Evolutionary conservation across 2,329 filamentous ascomycete species (phyloP), one percentile per base, ranked within the genome.

Genomic region (Aspergillus neoniger): DNA sequence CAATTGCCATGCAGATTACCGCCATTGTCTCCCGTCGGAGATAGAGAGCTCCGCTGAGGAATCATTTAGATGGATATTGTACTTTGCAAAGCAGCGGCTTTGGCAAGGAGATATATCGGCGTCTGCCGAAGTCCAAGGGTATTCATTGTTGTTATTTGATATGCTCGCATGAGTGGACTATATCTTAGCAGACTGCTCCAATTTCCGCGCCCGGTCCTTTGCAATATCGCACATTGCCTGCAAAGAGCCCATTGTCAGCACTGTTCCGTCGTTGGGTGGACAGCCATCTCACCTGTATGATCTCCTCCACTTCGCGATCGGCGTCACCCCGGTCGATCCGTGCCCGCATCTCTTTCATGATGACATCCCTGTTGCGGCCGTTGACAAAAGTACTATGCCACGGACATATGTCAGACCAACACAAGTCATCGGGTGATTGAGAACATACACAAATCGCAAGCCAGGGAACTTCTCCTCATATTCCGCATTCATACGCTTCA

Each of bases 151-250:
- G 5, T 3, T 12, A 21, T 50, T 3, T 3, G 3, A 0, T 12
- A n/a, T 21, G 30, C 30, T 17, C 3, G 25, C n/a, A 50, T 17
- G 15, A 17, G n/a, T 50, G 9, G 9, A n/a, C 7, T 62, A 65
- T 43, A 58, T 59, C 44, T 53, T 50, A 9, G 55, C 58, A 21
- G 38, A 50, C 28, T 68, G 58, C 54, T 71, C 71, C 41, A 91
- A 74, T 75, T 92, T 96, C 32, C 77, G 74, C 1, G 89, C 91
- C 52, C 93, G 85, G 70, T 96, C 91, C 55, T 86, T 85, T 30
- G 93, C 93, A 71, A 97, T 97, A 69, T 92, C 90, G 71, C 91
- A 92, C 91, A 97, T 96, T 43, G 93, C 92, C 89, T 92, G 12
- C 15, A 14, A 14, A n/a, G 23, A 49, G 30, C 50, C 15, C 47